These are phyloP conservation scores for Theileria parva DNA, from an alignment of 169 alveolate genomes.

Conservation along the genomic window DNA sequence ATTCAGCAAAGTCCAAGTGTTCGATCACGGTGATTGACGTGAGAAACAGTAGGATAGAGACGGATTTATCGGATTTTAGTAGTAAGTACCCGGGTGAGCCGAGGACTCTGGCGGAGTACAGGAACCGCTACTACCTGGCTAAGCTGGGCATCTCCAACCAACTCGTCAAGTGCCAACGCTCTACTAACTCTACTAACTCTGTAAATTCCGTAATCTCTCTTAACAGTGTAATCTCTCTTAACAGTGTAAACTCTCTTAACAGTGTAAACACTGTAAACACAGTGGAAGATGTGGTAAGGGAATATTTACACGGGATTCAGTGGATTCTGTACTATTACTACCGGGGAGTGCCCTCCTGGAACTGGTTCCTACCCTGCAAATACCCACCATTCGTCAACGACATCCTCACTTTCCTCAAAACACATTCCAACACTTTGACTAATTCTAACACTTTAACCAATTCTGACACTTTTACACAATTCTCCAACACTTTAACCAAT, in stretches of 20 bases:
- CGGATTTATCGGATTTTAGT: slow-evolving; percentile 61
- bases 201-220: no score
- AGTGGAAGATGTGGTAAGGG: slow-evolving; percentile 79
- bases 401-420: slow-evolving; percentile 29
- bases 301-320: slow-evolving; percentile 91
- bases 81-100: slow-evolving; percentile 62
- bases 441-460: no score
- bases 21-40: slow-evolving; percentile 56
- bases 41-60: slow-evolving; percentile 40
- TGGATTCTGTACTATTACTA: slow-evolving; percentile 94
- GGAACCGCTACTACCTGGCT: slow-evolving; percentile 60
- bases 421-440: no score
- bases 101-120: slow-evolving; percentile 53
- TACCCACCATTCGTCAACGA: slow-evolving; percentile 89
- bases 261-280: slow-evolving; percentile 92
- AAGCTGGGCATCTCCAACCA: slow-evolving; percentile 81
- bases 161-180: slow-evolving; percentile 72
- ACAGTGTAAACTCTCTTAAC: slow-evolving; percentile 94
- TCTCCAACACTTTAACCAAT: background rate
- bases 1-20: background rate
- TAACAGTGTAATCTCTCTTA: no score
- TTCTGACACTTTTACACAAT: no score
- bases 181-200: no score
- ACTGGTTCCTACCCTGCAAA: slow-evolving; percentile 92
- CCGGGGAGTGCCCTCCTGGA: slow-evolving; percentile 93